Evolutionary conservation across 2,329 filamentous ascomycete genomes (phyloP).

Genomic region (Fusarium sp.): DNA sequence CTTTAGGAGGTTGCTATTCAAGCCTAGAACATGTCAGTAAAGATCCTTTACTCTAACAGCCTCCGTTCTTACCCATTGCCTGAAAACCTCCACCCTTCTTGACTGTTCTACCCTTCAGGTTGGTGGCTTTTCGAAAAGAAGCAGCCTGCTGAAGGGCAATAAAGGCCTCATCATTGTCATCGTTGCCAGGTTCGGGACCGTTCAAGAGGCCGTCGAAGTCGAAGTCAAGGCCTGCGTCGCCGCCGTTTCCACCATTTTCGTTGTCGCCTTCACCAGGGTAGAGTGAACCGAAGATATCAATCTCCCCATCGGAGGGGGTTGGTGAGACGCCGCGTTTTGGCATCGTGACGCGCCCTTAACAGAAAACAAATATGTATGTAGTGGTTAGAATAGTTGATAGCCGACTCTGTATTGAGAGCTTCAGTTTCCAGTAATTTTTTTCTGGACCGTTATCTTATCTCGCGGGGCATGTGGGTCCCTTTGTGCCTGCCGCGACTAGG

Average conservation of each 20-base stretch:
- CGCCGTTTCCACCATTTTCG: conserved; percentile 56
- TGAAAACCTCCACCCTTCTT: conserved; percentile 99
- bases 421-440: conserved; percentile 54
- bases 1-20: conserved; percentile 87
- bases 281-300: conserved; percentile 88
- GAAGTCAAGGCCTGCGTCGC: conserved; percentile 58
- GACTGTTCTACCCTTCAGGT: conserved; percentile 85
- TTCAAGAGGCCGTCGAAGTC: conserved; percentile 75
- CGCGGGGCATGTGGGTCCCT: conserved; percentile 50
- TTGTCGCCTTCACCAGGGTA: conserved; percentile 74
- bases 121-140: conserved; percentile 87
- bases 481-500: conserved; percentile 2
- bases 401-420: conserved; percentile 20
- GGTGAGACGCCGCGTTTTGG: conserved; percentile 82
- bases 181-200: conserved; percentile 59
- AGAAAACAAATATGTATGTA: conserved; percentile 22
- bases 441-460: conserved; percentile 57
- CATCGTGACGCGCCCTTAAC: conserved; percentile 65
- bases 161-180: conserved; percentile 86
- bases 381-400: conserved; percentile 19
- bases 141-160: conserved; percentile 91
- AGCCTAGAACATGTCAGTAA: conserved; percentile 61
- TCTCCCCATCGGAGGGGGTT: conserved; percentile 87
- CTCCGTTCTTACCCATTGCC: conserved; percentile 78
- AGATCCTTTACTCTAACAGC: not conserved